phyloP scores from a whole-genome alignment of 805 yeast species.

The Saturnispora galanensis region DNA sequence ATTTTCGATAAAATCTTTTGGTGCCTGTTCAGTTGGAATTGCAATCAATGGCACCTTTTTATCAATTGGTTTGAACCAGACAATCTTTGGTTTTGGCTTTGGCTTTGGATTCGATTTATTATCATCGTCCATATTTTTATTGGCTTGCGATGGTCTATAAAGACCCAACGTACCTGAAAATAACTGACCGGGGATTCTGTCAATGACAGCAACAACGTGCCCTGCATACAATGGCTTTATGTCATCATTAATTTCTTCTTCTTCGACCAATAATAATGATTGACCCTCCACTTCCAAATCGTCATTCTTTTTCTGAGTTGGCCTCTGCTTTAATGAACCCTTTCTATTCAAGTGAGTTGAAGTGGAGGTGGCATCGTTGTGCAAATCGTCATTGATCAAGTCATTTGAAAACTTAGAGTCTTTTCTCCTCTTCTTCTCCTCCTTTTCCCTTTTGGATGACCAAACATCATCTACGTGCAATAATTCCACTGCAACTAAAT shows the following conservation, averaged over 20 bases:
- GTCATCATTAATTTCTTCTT: conserved; percentile 89
- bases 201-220: conserved; percentile 96
- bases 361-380: conserved; percentile 57
- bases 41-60: conserved; percentile 97
- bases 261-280: conserved; percentile 81
- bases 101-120: conserved; percentile 8
- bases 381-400: conserved; percentile 52
- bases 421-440: conserved; percentile 83
- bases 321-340: conserved; percentile 89
- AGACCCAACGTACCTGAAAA: conserved; percentile 92
- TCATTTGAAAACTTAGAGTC: conserved; percentile 27
- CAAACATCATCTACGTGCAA: conserved; percentile 95
- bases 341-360: conserved; percentile 46
- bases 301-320: conserved; percentile 94
- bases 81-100: conserved; percentile 70
- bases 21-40: conserved; percentile 97
- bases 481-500: conserved; percentile 89
- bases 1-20: conserved; percentile 87
- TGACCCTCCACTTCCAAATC: conserved; percentile 99
- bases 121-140: conserved; percentile 43
- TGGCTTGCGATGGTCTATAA: conserved; percentile 89
- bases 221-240: conserved; percentile 94
- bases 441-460: conserved; percentile 93
- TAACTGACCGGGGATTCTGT: conserved; percentile 92
- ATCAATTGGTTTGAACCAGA: conserved; percentile 98